Conservation (phyloP, 148 eudicot species). For the Beta vulgaris region DNA sequence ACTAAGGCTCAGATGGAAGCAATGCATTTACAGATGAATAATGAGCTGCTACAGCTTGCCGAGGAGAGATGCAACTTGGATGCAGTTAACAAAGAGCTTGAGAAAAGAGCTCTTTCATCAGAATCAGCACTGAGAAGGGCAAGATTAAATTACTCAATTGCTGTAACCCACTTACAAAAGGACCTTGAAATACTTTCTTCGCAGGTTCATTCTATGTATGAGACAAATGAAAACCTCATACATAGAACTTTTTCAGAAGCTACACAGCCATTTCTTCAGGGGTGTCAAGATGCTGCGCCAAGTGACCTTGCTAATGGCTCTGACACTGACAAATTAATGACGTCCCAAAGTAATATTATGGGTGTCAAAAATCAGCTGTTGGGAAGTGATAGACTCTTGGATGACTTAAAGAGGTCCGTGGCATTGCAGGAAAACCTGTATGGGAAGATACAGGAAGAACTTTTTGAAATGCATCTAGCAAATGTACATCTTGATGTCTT, state of each 20-base stretch:
- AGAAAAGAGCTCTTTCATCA: slow-evolving; percentile 70
- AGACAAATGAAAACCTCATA: slow-evolving; percentile 80
- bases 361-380: slow-evolving; percentile 34
- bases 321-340: slow-evolving; percentile 23
- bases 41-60: slow-evolving; percentile 55
- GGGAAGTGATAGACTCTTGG: slow-evolving; percentile 56
- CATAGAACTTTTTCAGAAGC: slow-evolving; percentile 65
- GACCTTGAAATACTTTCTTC: slow-evolving; percentile 89
- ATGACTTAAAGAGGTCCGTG: slow-evolving; percentile 68
- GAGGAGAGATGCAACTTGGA: slow-evolving; percentile 64
- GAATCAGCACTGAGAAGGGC: slow-evolving; percentile 84
- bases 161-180: slow-evolving; percentile 86
- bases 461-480: slow-evolving; percentile 54
- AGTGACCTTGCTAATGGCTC: slow-evolving; percentile 25
- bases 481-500: slow-evolving; percentile 63
- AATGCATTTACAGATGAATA: slow-evolving; percentile 65
- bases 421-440: slow-evolving; percentile 64
- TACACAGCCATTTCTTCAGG: slow-evolving; percentile 37
- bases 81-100: slow-evolving; percentile 68
- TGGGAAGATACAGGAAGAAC: slow-evolving; percentile 71
- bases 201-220: slow-evolving; percentile 87
- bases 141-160: slow-evolving; percentile 82
- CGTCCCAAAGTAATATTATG: slow-evolving; percentile 31
- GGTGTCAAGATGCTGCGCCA: slow-evolving; percentile 27
- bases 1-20: slow-evolving; percentile 70